Conservation (phyloP, 371 early-diverging fungal genomes). For the Zychaea mexicana region DNA sequence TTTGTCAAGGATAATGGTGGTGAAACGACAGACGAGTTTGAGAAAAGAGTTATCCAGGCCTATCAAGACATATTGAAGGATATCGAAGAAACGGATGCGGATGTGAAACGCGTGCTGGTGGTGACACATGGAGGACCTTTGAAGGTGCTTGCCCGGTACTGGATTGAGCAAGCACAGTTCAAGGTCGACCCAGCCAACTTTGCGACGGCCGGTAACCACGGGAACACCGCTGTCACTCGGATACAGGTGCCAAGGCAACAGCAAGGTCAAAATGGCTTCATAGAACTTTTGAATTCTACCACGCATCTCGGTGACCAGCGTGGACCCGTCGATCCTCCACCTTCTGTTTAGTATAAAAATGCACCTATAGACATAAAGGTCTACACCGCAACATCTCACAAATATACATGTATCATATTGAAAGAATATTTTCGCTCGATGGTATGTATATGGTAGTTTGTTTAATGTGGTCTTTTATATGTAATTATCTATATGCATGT, state of each 20-base stretch:
- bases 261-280: background rate
- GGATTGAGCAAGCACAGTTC: slow-evolving; percentile 20
- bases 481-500: no score
- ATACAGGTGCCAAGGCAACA: slow-evolving; percentile 7
- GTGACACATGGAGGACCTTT: slow-evolving; percentile 49
- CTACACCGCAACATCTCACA: no score
- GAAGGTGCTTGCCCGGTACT: slow-evolving; percentile 17
- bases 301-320: slow-evolving; percentile 16
- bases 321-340: background rate
- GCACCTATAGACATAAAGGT: background rate
- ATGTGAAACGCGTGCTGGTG: slow-evolving; percentile 26
- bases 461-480: no score
- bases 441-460: no score
- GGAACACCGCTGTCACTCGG: slow-evolving; percentile 42
- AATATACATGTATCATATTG: no score
- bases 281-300: slow-evolving; percentile 26
- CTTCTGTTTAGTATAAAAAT: background rate
- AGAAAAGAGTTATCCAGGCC: slow-evolving; percentile 18
- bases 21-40: slow-evolving; percentile 27
- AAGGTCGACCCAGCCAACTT: background rate
- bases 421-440: no score
- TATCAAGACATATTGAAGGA: slow-evolving; percentile 22
- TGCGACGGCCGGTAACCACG: slow-evolving; percentile 17
- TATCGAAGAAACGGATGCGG: slow-evolving; percentile 16
- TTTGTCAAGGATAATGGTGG: slow-evolving; percentile 23